phyloP scores from a whole-genome alignment of 2,329 filamentous ascomycete genomes.

The Polytolypa hystricis region DNA sequence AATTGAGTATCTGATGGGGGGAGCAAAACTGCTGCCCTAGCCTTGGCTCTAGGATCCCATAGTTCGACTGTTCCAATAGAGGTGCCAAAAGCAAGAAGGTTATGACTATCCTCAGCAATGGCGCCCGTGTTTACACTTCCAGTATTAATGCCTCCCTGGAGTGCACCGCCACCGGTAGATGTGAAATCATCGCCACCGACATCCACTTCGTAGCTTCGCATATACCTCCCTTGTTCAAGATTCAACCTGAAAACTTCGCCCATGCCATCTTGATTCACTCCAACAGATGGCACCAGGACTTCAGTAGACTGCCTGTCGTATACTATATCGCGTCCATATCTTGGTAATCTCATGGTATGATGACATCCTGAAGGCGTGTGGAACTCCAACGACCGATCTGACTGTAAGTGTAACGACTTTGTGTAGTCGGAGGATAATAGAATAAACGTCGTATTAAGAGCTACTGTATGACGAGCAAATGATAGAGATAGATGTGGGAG shows the following conservation, averaged over 20 bases:
- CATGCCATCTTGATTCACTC: slow-evolving; percentile 70
- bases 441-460: slow-evolving; percentile 82
- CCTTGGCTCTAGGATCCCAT: slow-evolving; percentile 81
- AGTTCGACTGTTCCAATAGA: slow-evolving; percentile 93
- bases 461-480: slow-evolving; percentile 81
- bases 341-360: slow-evolving; percentile 76
- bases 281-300: slow-evolving; percentile 75
- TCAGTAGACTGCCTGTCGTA: slow-evolving; percentile 78
- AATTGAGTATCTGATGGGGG: slow-evolving; percentile 35
- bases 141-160: slow-evolving; percentile 78
- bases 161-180: slow-evolving; percentile 54
- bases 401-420: slow-evolving; percentile 88
- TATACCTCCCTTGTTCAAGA: slow-evolving; percentile 81
- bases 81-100: slow-evolving; percentile 85
- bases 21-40: slow-evolving; percentile 65
- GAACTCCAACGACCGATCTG: slow-evolving; percentile 82
- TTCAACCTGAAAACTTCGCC: slow-evolving; percentile 92
- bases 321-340: slow-evolving; percentile 80
- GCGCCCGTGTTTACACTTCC: slow-evolving; percentile 81
- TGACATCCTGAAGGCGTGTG: slow-evolving; percentile 83
- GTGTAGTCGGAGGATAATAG: slow-evolving; percentile 84
- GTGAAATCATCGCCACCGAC: slow-evolving; percentile 71
- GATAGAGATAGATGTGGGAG: slow-evolving; percentile 89
- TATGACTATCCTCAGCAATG: slow-evolving; percentile 80
- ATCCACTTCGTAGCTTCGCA: slow-evolving; percentile 86